Conservation (phyloP, 768 basidiomycete genomes). For the Glaciozyma martinii region DNA sequence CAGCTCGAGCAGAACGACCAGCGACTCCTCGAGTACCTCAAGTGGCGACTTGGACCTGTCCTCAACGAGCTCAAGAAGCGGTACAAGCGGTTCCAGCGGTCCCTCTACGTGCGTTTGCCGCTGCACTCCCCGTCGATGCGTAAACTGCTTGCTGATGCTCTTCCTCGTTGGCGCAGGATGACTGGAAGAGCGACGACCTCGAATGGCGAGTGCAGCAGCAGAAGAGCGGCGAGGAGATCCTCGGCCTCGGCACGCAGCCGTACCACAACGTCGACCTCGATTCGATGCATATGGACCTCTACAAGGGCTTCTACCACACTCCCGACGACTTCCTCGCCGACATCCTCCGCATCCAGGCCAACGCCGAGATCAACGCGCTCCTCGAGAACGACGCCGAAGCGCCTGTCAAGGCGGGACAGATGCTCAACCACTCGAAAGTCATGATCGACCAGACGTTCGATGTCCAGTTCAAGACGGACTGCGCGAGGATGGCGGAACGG, state of each 20-base stretch:
- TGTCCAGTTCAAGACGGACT: constrained; percentile 64
- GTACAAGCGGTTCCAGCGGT: constrained; percentile 78
- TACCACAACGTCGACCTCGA: constrained; percentile 87
- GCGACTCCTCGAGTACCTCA: constrained; percentile 65
- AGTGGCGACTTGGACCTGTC: constrained; percentile 83
- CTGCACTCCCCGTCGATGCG: background rate
- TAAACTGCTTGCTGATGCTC: constrained; percentile 40
- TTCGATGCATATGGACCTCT: constrained; percentile 74
- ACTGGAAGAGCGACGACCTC: constrained; percentile 31
- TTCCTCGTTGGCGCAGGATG: constrained; percentile 41
- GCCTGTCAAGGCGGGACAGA: constrained; percentile 70
- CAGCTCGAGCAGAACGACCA: constrained; percentile 74
- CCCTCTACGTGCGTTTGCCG: constrained; percentile 34
- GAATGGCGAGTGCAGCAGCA: constrained; percentile 26
- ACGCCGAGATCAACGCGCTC: constrained; percentile 64
- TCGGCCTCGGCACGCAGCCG: constrained; percentile 28
- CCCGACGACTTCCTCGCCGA: constrained; percentile 77
- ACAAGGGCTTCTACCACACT: constrained; percentile 74
- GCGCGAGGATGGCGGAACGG: constrained; percentile 67
- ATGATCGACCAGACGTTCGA: constrained; percentile 52
- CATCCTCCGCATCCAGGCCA: constrained; percentile 43
- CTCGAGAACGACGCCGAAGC: constrained; percentile 79
- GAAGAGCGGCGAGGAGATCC: constrained; percentile 5
- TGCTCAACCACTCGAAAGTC: constrained; percentile 69
- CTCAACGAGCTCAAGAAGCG: constrained; percentile 82